Base-by-base conservation (phyloP, 1,284 basidiomycete genomes). In the Leccinum angustisporum region DNA sequence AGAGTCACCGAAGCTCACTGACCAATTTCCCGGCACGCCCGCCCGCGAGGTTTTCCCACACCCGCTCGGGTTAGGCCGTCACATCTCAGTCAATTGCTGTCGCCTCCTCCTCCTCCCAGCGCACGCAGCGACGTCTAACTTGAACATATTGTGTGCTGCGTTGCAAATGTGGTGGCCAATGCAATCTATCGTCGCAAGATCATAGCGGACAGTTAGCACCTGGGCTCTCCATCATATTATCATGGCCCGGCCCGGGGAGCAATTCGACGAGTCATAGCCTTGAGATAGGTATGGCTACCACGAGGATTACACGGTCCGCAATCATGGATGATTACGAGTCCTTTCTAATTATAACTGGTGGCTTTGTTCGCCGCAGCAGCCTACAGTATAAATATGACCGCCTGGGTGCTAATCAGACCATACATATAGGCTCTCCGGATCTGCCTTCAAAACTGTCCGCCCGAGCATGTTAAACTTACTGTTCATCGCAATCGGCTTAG, bases 381-480 rank as follows among this genome's bases (percentile, higher is more conserved):
- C 18, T 21, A 21, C n/a, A 18, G 10, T 43, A 43, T 46, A 46
- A 46, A 46, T 21, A 21, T 46, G 43, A 46, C 40, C 9, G 2
- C 9, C 40, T 43, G 40, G 2, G 38, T n/a, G 16, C 9, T 10
- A 9, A 43, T n/a, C n/a, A n/a, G 18, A 18, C 43, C n/a, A 2
- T 13, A 21, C 43, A 13, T 7, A 46, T 13, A 46, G n/a, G 11
- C n/a, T 10, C 43, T 46, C 5, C 10, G 18, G 31, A 10, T 46
- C 43, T 21, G 43, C 43, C 43, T 46, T 4, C 21, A 6, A 46
- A 46, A 5, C 5, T 6, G 13, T 10, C 40, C n/a, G 21, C 21
- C 14, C 31, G 21, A 61, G 6, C 21, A 63, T 65, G 62, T 25
- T 62, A 25, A 36, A 4, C n/a, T 30, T 48, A 6, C 16, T 59